Evolutionary conservation across 2,329 filamentous ascomycete species (phyloP).

Genomic region (Colletotrichum horii): DNA sequence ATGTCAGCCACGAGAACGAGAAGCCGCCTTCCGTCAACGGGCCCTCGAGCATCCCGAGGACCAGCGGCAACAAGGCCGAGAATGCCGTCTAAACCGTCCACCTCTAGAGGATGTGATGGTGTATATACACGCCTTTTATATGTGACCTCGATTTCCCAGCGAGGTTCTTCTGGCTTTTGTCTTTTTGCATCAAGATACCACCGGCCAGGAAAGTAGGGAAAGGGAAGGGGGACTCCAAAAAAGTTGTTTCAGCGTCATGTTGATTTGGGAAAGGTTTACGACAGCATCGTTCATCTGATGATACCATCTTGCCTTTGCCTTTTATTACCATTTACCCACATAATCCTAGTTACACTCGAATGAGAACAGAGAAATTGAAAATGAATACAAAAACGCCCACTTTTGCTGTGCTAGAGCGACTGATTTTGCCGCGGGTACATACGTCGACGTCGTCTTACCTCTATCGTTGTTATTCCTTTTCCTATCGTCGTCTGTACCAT

Average conservation of each 20-base stretch:
- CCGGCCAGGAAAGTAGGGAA: neutral
- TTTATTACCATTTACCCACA: neutral
- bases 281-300: conserved; percentile 1
- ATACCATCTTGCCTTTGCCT: neutral
- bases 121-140: neutral
- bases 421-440: neutral
- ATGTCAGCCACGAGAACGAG: conserved; percentile 27
- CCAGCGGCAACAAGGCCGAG: conserved; percentile 30
- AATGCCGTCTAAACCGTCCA: conserved; percentile 22
- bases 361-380: neutral
- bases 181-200: neutral
- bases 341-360: neutral
- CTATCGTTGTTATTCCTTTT: neutral
- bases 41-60: conserved; percentile 38
- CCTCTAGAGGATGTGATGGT: neutral
- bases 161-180: neutral
- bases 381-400: neutral
- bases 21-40: conserved; percentile 38
- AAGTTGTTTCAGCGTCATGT: neutral
- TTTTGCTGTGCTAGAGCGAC: too few species aligned
- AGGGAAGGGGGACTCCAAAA: neutral
- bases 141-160: neutral
- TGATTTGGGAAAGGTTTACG: neutral
- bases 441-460: neutral
- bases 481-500: neutral